A percentile compares a stretch with the other conserved stretches of the same genome.
Conservation (phyloP, 139 green algal species). For the Chlamydomonas urium region DNA sequence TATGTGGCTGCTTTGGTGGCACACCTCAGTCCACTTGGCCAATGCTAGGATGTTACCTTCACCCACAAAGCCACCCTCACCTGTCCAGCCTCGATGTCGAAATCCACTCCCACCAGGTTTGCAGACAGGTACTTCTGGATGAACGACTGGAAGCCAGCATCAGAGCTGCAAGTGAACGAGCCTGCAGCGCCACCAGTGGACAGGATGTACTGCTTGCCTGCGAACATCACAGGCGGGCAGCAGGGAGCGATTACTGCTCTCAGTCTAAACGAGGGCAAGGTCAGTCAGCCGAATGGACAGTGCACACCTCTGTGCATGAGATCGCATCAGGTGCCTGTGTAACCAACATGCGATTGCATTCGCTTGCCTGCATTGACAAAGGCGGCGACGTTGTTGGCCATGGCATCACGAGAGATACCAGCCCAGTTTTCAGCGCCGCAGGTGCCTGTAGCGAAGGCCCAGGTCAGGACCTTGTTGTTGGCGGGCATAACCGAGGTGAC, state of each 20-base stretch:
- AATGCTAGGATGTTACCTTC: too few relatives aligned
- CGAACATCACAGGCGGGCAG: too few relatives aligned
- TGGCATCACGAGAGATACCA: not conserved
- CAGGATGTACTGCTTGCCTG: conserved; percentile 15
- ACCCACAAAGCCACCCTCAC: too few relatives aligned
- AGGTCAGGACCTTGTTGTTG: conserved; percentile 1
- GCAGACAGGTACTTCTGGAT: not conserved
- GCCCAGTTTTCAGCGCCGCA: conserved; percentile 14
- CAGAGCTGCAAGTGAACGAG: conserved; percentile 6
- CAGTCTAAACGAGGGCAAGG: too few relatives aligned
- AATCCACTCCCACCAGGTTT: conserved; percentile 10
- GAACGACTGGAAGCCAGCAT: conserved; percentile 3
- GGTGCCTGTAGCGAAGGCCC: conserved; percentile 7
- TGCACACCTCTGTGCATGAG: too few relatives aligned
- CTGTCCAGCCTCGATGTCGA: conserved; percentile 1
- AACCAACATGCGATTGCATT: too few relatives aligned
- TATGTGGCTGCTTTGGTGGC: too few relatives aligned
- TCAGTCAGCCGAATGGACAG: too few relatives aligned
- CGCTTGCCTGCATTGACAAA: too few relatives aligned
- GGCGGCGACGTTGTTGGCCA: conserved; percentile 8
- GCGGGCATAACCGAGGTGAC: not conserved
- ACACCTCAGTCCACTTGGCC: too few relatives aligned
- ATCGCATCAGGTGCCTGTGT: too few relatives aligned
- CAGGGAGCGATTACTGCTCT: too few relatives aligned
- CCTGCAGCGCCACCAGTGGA: conserved; percentile 7